Evolutionary conservation across 2,329 filamentous ascomycete genomes (phyloP), one percentile per base, ranked within the genome.

Genomic region (Alternaria sp.): DNA sequence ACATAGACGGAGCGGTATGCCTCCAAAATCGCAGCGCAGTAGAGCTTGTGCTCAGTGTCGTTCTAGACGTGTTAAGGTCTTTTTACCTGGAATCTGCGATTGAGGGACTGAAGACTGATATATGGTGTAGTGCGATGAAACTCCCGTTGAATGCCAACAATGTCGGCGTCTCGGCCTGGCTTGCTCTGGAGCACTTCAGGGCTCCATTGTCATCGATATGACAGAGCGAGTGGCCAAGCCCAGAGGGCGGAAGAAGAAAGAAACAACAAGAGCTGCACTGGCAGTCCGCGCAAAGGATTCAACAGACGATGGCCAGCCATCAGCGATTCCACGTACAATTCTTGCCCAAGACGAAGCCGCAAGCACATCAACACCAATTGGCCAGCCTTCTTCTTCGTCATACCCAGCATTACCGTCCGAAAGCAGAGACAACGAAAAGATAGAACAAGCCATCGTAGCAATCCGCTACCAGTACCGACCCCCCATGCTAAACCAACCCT

Each of bases 161-260:
- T 62, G 55, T n/a, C 32, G 32, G 2, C 73, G 75, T 11, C 67
- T 78, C 15, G 70, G 72, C 15, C 67, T 78, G 32, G 49, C 59
- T 19, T 78, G 76, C 66, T 76, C 74, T 15, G 75, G 76, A 12
- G 73, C 75, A 2, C 47, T 76, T 4, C 69, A 76, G 23, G 75
- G 74, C 55, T 76, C 74, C 17, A 72, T 77, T 30, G 75, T 79
- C 53, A 79, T 79, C 57, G 75, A 78, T 30, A 78, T 78, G 75
- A 78, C 75, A 0, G 72, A 77, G 23, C 73, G 71, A 47, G 67
- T 76, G 2, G 61, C 67, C 11, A 77, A 73, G 57, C 74, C 74
- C 11, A 68, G 69, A 53, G 63, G 57, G 21, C 66, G 71, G 7
- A 62, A 50, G 9, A 75, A 73, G 65, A 71, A 65, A 57, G 46